These are phyloP conservation scores for Colletotrichum gloeosporioides DNA, from an alignment of 2,329 filamentous ascomycete species.

Conservation along the genomic window DNA sequence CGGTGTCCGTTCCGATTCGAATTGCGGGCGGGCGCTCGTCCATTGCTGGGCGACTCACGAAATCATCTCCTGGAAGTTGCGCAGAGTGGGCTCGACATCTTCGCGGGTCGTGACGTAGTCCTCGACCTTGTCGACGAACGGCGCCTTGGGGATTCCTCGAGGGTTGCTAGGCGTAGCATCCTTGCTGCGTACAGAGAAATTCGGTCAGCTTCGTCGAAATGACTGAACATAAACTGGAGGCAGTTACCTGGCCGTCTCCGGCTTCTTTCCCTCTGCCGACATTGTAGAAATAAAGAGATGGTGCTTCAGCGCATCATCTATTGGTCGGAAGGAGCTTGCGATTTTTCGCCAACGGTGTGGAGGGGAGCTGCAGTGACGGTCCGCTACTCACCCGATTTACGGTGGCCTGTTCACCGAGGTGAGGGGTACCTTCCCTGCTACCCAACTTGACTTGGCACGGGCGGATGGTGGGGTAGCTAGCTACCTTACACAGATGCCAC, in stretches of 20 bases:
- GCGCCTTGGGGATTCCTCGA: constrained; percentile 81
- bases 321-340: constrained; percentile 13
- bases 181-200: constrained; percentile 36
- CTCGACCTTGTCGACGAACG: constrained; percentile 87
- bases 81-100: constrained; percentile 81
- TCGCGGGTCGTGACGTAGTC: constrained; percentile 82
- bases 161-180: constrained; percentile 72
- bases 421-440: neutral
- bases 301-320: constrained; percentile 17
- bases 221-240: neutral
- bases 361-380: constrained; percentile 22
- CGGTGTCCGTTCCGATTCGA: neutral
- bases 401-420: constrained; percentile 23
- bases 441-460: neutral
- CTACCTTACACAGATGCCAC: neutral
- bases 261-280: constrained; percentile 17
- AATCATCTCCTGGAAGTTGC: constrained; percentile 92
- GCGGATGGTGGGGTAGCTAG: neutral
- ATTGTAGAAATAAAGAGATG: constrained; percentile 7
- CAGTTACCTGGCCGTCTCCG: constrained; percentile 2
- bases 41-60: constrained; percentile 64
- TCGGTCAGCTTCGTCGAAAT: neutral
- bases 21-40: constrained; percentile 16
- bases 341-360: constrained; percentile 21
- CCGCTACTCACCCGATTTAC: constrained; percentile 7